Base-by-base conservation (phyloP, 2,329 filamentous ascomycete genomes). In the Malbranchea cinnamomea region DNA sequence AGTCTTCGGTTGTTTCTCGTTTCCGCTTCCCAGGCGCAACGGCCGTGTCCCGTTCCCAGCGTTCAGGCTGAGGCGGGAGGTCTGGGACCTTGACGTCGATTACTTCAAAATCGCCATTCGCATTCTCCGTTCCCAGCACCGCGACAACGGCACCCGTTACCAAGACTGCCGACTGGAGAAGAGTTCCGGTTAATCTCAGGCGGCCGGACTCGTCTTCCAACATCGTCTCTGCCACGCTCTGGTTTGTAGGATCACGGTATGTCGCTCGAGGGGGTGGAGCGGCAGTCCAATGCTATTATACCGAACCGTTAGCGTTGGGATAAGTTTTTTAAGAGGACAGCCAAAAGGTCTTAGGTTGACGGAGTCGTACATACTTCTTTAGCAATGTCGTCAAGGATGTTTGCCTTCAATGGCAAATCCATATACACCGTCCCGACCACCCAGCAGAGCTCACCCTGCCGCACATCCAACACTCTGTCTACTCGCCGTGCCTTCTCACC, bases 381-480 rank as follows among this genome's bases (percentile, higher is more conserved):
- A 23, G 81, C 78, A 23, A 98, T 80, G 45, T 98, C 89, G 36
- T 94, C 85, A 19, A 98, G 61, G 51, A 98, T 87, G 48, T 91
- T 92, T 1, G 91, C 89, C 59, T 98, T 98, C 46, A 94, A 56
- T 2, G 80, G 72, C 82, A 98, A 85, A 40, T 95, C 83, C 78
- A 95, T 92, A 53, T 92, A 98, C 18, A 95, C 74, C 0, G 89
- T 98, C 10, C 91, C 89, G 0, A 77, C 68, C 10, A 98, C 79
- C 84, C 87, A 98, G 59, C 87, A 95, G 20, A 95, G 63, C 58
- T 94, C 76, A 39, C 89, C 89, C 60, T 95, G 89, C 37, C 87
- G 74, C 30, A 98, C 89, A 56, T 98, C 87, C 17, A 98, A 68
- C 36, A 98, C 89, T 42, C 89, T 68, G 18, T 94, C 81, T 10